phyloP scores from a whole-genome alignment of 2,329 filamentous ascomycete genomes.

The Alternaria tenuissima region DNA sequence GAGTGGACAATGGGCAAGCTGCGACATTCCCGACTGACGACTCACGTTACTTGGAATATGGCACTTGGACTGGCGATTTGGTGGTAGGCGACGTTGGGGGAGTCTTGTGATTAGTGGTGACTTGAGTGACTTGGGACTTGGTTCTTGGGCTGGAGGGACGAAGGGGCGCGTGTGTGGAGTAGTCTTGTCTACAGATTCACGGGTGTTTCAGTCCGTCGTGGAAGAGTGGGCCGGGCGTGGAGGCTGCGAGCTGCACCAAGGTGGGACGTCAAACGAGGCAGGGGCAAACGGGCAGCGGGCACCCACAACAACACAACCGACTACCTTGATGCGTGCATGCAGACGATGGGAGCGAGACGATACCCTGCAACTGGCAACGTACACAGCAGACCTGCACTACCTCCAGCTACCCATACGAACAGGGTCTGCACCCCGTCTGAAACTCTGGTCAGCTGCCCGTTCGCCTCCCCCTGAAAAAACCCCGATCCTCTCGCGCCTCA shows the following conservation, averaged over 20 bases:
- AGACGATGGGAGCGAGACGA: not conserved
- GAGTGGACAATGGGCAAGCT: conserved; percentile 24
- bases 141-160: not conserved
- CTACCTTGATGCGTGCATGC: not conserved
- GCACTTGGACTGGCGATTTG: too few relatives aligned
- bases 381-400: not conserved
- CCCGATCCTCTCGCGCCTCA: conserved; percentile 3
- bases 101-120: too few relatives aligned
- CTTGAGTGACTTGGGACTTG: too few relatives aligned
- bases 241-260: not conserved
- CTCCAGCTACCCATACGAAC: too few relatives aligned
- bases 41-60: not conserved
- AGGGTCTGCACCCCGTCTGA: conserved; percentile 8
- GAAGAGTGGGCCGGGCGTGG: not conserved
- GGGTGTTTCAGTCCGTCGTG: not conserved
- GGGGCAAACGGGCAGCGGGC: conserved; percentile 4
- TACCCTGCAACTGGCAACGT: not conserved
- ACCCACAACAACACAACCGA: not conserved
- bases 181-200: not conserved
- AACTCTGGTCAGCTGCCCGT: conserved; percentile 23
- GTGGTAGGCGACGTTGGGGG: too few relatives aligned
- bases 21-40: conserved; percentile 41
- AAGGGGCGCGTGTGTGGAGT: not conserved
- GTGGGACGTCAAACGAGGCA: conserved; percentile 8
- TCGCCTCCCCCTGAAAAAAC: conserved; percentile 17